phyloP scores from a whole-genome alignment of 2,329 filamentous ascomycete species.

The Monilinia fructicola region DNA sequence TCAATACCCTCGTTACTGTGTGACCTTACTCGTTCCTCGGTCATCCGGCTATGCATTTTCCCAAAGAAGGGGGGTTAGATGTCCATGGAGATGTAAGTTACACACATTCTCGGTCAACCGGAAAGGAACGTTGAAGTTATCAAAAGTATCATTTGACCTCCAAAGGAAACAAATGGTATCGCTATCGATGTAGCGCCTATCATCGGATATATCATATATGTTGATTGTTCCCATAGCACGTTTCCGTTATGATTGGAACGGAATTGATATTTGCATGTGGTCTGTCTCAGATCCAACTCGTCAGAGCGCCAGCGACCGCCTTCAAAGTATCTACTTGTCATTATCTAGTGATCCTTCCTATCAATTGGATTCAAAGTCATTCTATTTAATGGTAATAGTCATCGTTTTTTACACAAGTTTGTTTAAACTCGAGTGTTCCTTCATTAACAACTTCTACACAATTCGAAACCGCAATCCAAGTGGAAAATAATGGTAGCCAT shows the following conservation, averaged over 20 bases:
- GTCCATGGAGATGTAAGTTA: too few relatives aligned
- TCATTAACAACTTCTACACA: too few relatives aligned
- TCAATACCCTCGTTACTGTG: neutral
- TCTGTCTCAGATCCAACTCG: neutral
- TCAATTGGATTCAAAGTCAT: too few relatives aligned
- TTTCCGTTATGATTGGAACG: neutral
- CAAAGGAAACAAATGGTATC: neutral
- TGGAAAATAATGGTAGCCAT: too few relatives aligned
- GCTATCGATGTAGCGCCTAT: neutral
- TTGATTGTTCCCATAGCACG: neutral
- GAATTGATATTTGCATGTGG: constrained; percentile 9
- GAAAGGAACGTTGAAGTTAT: constrained; percentile 10
- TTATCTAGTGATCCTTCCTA: too few relatives aligned
- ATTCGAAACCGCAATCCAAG: too few relatives aligned
- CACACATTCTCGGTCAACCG: constrained; percentile 13
- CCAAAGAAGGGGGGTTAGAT: neutral
- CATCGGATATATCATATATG: neutral
- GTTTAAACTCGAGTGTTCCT: too few relatives aligned
- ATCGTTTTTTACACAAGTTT: too few relatives aligned
- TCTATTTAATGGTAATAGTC: too few relatives aligned
- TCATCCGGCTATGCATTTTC: neutral
- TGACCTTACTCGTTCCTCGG: neutral
- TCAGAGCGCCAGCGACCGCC: neutral
- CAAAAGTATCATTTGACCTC: constrained; percentile 20
- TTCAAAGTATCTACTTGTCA: too few relatives aligned